Base-by-base conservation (phyloP, 2,329 filamentous ascomycete species). In the Clarireedia hainanense region DNA sequence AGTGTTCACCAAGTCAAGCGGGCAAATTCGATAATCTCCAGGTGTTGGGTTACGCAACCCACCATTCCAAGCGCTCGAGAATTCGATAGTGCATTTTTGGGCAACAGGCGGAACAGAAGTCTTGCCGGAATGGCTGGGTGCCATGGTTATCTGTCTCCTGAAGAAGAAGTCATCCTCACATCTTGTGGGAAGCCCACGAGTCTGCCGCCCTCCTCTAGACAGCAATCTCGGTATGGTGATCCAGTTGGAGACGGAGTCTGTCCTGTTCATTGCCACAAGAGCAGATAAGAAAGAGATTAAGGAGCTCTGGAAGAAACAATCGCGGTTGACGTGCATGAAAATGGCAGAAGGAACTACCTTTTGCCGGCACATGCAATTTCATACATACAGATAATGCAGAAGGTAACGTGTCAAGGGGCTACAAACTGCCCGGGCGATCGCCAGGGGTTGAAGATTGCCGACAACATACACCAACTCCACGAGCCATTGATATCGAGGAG, bases 371-470 rank as follows among this genome's bases (percentile, higher is more conserved):
- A 48, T 48, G 51, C 23, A 40, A 48, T 17, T 36, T 47, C 36
- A 48, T 20, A 34, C 14, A 27, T 40, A 36, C 48, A 23, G 20
- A 37, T 34, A 51, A 51, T 30, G 20, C 24, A 39, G 27, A 52
- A 52, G 50, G 27, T 46, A 30, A 34, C 27, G 23, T 52, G n/a
- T 5, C 9, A 27, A 10, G 43, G 14, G 12, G 37, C n/a, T 39
- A 34, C 46, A 46, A 43, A 52, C 37, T 48, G 43, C 20, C 51
- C 51, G 51, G 34, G 4, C 23, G 51, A 53, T 53, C 43, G 6
- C 23, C 51, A 48, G 34, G 51, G 51, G 43, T 40, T 17, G 9
- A 39, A 53, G 43, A 53, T 53, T 48, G 51, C 43, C 51, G 51
- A 53, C 27, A 37, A 47, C 3, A 20, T 42, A 42, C 39, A 20